These are phyloP conservation scores for Solanum medicagineum DNA, from an alignment of 257 asterid species.

Conservation along the genomic window DNA sequence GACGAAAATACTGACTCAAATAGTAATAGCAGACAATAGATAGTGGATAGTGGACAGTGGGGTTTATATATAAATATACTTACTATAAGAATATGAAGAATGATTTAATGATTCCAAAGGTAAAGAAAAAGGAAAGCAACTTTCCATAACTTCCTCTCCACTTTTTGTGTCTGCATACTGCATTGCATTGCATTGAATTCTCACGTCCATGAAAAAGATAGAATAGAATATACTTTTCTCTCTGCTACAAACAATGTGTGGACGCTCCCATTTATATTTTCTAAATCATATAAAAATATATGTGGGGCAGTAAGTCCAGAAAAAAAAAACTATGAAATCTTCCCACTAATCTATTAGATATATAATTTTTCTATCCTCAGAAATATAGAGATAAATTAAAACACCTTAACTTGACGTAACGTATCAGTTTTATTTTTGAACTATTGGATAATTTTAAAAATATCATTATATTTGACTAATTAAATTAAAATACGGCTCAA, in stretches of 20 bases:
- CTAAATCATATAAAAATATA: background rate
- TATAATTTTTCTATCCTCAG: too few species aligned
- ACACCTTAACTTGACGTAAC: fast-evolving
- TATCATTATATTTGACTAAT: too few species aligned
- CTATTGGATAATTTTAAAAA: too few species aligned
- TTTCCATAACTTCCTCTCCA: conserved; percentile 21
- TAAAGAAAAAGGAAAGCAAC: conserved; percentile 23
- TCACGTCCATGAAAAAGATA: conserved; percentile 1
- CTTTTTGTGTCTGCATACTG: background rate
- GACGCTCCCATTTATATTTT: background rate
- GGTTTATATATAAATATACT: background rate
- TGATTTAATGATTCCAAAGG: conserved; percentile 20
- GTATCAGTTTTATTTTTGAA: too few species aligned
- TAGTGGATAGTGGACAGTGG: background rate
- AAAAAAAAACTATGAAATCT: background rate
- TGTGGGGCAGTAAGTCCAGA: background rate
- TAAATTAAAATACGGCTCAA: too few species aligned
- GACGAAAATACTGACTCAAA: too few species aligned
- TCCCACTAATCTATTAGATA: background rate
- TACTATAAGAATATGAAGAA: background rate
- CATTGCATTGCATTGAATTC: conserved; percentile 1
- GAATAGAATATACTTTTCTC: background rate
- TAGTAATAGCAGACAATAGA: background rate
- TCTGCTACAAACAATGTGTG: background rate
- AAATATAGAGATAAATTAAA: background rate